Base-by-base conservation (phyloP, 768 basidiomycete genomes). In the Coprinellus micaceus region DNA sequence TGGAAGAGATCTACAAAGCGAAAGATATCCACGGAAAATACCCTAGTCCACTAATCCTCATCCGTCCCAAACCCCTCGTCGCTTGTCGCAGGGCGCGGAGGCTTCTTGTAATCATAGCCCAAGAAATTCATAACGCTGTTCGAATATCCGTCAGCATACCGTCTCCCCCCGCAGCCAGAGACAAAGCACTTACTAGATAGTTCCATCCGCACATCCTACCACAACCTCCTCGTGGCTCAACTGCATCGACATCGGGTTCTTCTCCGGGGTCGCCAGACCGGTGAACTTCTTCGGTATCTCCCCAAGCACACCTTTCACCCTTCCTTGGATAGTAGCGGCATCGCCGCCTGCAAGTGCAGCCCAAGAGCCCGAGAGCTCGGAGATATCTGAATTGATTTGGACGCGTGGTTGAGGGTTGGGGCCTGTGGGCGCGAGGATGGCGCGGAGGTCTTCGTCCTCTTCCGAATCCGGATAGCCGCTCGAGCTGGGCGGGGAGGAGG, bases 161-260 rank as follows among this genome's bases (percentile, higher is more conserved):
- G 44, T 22, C 22, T 13, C 25, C 19, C 15, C 3, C 9, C 54
- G 9, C 11, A 50, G 12, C 43, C 28, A 21, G 28, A 21, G 25
- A 36, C 36, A 49, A 54, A 30, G 33, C 13, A 77, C 90, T 73
- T 60, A 94, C 91, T 94, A 94, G 62, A 94, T 94, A 2, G 89
- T 91, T 13, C 91, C 91, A 69, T 94, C 91, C 25, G 90, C 90
- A 75, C 91, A 94, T 0, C 91, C 91, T 26, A 94, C 89, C 17
- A 94, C 91, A 1, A 94, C 88, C 66, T 94, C 91, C 65, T 94
- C 92, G 61, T 93, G 89, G 62, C 88, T 92, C 63, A 95, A 69
- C 60, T 91, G 91, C 86, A 96, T 89, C 59, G 89, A 89, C 93
- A 94, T 94, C 7, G 93, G 94, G 63, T 95, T 94, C 81, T 94